Conservation (phyloP, 2,329 filamentous ascomycete species). For the Aspergillus phoenicis region DNA sequence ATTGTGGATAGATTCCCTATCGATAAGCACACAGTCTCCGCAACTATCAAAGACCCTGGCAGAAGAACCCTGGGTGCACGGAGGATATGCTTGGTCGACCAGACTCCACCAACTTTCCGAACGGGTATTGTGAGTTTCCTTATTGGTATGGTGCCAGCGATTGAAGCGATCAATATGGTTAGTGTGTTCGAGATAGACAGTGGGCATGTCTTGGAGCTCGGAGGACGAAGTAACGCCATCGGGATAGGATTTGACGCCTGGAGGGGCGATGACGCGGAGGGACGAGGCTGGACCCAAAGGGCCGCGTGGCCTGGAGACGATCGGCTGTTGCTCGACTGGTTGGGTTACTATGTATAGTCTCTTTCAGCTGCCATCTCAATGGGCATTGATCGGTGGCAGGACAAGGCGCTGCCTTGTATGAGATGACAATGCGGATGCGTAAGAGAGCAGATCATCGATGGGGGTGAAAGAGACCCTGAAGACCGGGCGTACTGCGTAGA, state of each 20-base stretch:
- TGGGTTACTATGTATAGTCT: background rate
- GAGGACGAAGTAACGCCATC: background rate
- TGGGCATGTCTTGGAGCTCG: background rate
- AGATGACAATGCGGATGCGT: no score
- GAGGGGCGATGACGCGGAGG: constrained; percentile 11
- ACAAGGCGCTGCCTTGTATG: background rate
- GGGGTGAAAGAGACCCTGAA: background rate
- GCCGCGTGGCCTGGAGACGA: constrained; percentile 8
- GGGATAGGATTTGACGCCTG: constrained; percentile 3
- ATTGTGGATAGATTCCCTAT: background rate
- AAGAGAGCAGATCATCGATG: background rate
- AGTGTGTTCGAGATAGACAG: background rate
- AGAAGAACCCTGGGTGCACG: background rate
- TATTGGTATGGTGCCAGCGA: background rate
- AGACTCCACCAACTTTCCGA: background rate
- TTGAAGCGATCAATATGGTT: background rate
- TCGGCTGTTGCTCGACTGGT: background rate
- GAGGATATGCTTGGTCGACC: background rate
- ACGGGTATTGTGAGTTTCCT: background rate
- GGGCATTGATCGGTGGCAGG: background rate
- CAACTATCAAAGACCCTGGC: background rate
- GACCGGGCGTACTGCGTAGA: background rate
- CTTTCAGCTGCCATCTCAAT: background rate
- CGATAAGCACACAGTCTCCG: background rate
- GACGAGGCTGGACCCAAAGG: constrained; percentile 8